phyloP scores from a whole-genome alignment of 2,329 filamentous ascomycete genomes.

The Colletotrichum theobromicola region DNA sequence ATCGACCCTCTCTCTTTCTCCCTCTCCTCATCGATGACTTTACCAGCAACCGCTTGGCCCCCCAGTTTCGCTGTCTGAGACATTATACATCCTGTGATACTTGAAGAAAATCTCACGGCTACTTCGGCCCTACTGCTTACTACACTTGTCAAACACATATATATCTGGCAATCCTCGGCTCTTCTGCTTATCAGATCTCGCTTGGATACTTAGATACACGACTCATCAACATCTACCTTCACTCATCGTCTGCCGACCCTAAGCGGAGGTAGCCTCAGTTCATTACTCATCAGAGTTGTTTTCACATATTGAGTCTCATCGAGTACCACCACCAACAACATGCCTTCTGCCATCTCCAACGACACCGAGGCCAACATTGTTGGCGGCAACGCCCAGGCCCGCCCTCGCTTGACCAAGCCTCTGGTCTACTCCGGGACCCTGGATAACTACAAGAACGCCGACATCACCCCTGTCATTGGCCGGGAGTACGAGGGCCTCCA shows the following conservation, averaged over 20 bases:
- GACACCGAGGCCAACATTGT: slow-evolving; percentile 27
- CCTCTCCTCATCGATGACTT: slow-evolving; percentile 1
- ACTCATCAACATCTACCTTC: not conserved
- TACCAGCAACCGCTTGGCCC: not conserved
- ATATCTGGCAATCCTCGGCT: not conserved
- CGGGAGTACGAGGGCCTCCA: slow-evolving; percentile 49
- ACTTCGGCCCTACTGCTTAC: not conserved
- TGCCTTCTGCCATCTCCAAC: slow-evolving; percentile 37
- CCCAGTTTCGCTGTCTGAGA: slow-evolving; percentile 4
- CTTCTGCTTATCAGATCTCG: slow-evolving; percentile 1
- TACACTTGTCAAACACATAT: not conserved
- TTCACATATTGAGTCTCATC: not conserved
- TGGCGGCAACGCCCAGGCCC: slow-evolving; percentile 33
- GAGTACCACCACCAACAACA: slow-evolving; percentile 15
- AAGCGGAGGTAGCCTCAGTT: not conserved
- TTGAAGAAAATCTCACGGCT: not conserved
- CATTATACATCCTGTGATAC: not conserved
- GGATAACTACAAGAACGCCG: slow-evolving; percentile 39
- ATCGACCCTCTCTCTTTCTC: not conserved
- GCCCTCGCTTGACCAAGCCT: slow-evolving; percentile 35
- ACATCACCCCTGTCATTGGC: slow-evolving; percentile 55
- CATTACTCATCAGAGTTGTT: not conserved
- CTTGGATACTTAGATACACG: not conserved
- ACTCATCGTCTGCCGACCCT: not conserved
- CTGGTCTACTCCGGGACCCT: slow-evolving; percentile 46